Percentiles rank a stretch among this genome's conserved stretches.
Conservation (phyloP, 495 filamentous ascomycete genomes). For the Xylaria bambusicola region DNA sequence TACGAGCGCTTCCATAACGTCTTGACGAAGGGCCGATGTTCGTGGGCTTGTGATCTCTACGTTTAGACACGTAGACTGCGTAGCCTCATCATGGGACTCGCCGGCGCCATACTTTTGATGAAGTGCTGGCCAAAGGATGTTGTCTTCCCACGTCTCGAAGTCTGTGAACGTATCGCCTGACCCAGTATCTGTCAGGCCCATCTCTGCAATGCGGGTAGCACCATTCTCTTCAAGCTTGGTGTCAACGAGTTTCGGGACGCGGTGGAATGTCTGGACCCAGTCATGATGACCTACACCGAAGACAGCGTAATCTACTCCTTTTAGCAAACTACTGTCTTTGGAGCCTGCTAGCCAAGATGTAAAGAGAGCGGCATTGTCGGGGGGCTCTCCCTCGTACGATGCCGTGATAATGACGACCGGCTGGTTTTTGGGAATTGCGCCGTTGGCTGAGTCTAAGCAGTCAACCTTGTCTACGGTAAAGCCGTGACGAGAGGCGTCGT, state of each 20-base stretch:
- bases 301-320: slow-evolving; percentile 62
- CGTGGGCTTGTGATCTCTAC: slow-evolving; percentile 62
- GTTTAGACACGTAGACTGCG: slow-evolving; percentile 39
- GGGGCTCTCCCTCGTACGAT: slow-evolving; percentile 74
- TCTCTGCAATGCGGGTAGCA: slow-evolving; percentile 52
- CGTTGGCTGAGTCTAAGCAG: slow-evolving; percentile 61
- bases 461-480: slow-evolving; percentile 57
- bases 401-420: slow-evolving; percentile 69
- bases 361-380: slow-evolving; percentile 73
- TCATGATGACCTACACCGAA: slow-evolving; percentile 63
- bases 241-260: slow-evolving; percentile 67
- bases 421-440: slow-evolving; percentile 60
- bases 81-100: slow-evolving; percentile 1
- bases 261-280: slow-evolving; percentile 73
- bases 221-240: slow-evolving; percentile 52
- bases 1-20: slow-evolving; percentile 64
- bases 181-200: slow-evolving; percentile 64
- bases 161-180: slow-evolving; percentile 66
- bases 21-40: slow-evolving; percentile 63
- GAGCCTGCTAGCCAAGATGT: slow-evolving; percentile 62
- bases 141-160: slow-evolving; percentile 73
- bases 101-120: slow-evolving; percentile 48
- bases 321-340: slow-evolving; percentile 49
- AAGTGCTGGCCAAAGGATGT: slow-evolving; percentile 64
- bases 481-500: slow-evolving; percentile 58